Evolutionary conservation across 2,329 filamentous ascomycete genomes (phyloP), one percentile per base, ranked within the genome.

Genomic region (Falciphora oryzae): DNA sequence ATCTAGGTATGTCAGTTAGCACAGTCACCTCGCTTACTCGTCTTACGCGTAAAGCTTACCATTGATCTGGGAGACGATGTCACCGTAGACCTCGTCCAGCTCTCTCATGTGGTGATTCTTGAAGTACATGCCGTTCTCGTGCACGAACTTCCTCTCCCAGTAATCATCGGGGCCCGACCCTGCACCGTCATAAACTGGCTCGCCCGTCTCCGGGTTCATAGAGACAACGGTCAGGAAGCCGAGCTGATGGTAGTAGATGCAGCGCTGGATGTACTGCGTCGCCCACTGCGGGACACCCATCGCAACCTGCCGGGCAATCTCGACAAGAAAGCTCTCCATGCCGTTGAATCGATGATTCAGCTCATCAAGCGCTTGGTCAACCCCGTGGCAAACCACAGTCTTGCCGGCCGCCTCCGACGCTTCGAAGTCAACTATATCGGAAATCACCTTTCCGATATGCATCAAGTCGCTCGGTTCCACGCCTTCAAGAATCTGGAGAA

Each of bases 221-320:
- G 83, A 83, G 22, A 96, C 87, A 0, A 89, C 87, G 2, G 93
- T 90, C 53, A 97, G 83, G 72, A 97, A 99, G 0, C 95, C 95
- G 53, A 97, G 85, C 71, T 97, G 93, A 0, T 93, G 94, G 67
- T 96, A 90, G 73, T 95, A 97, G 25, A 95, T 89, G 67, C 96
- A 96, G 64, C 93, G 93, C 44, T 83, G 80, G 18, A 89, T 76
- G 66, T 84, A 80, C 35, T 76, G 73, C 31, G 74, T 74, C 25
- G 81, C 80, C 80, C 83, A 82, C 66, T 83, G 80, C 1, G 93
- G 89, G 27, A 95, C 79, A 1, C 82, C 80, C 18, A 76, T 74
- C 0, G 84, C 84, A 65, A 97, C 79, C n/a, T 85, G 83, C 25
- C 81, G 79, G 6, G 88, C 87, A 2, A 92, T 85, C 63, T 86